phyloP scores from a whole-genome alignment of 768 basidiomycete species.

The Clitopilus hobsonii region DNA sequence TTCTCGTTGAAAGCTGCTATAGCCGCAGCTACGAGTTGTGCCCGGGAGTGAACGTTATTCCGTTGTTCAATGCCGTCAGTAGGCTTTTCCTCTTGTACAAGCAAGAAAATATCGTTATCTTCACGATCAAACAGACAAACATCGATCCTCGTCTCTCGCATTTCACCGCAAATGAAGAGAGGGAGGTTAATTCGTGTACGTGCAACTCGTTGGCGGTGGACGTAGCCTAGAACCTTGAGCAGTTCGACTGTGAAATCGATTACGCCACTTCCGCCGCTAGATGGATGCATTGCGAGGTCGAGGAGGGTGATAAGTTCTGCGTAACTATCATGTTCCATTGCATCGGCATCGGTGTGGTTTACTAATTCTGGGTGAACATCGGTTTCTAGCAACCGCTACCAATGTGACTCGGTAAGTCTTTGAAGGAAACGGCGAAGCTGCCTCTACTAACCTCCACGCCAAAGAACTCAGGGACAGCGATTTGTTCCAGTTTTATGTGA shows the following conservation, averaged over 20 bases:
- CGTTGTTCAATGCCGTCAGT: slow-evolving; percentile 1
- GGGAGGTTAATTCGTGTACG: slow-evolving; percentile 19
- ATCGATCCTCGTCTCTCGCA: slow-evolving; percentile 18
- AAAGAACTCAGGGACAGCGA: no score
- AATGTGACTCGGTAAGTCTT: no score
- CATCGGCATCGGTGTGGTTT: not conserved
- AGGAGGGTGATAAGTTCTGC: slow-evolving; percentile 10
- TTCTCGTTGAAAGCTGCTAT: slow-evolving; percentile 21
- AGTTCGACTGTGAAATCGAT: slow-evolving; percentile 26
- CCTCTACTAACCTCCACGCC: no score
- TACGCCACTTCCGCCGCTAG: slow-evolving; percentile 25
- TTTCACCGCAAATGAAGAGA: slow-evolving; percentile 23
- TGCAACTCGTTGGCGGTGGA: slow-evolving; percentile 2
- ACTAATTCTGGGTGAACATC: not conserved
- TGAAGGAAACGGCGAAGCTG: no score
- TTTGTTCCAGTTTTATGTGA: not conserved
- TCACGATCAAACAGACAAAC: slow-evolving; percentile 23
- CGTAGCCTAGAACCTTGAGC: slow-evolving; percentile 19
- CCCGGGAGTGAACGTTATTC: slow-evolving; percentile 5
- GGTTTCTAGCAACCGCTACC: no score
- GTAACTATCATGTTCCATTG: slow-evolving; percentile 7
- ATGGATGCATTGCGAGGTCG: slow-evolving; percentile 17
- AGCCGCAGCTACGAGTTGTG: slow-evolving; percentile 21
- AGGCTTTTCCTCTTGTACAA: slow-evolving; percentile 21
- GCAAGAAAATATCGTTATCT: slow-evolving; percentile 11